phyloP scores from a whole-genome alignment of 1,284 basidiomycete genomes.

The Rhodotorula sp. region DNA sequence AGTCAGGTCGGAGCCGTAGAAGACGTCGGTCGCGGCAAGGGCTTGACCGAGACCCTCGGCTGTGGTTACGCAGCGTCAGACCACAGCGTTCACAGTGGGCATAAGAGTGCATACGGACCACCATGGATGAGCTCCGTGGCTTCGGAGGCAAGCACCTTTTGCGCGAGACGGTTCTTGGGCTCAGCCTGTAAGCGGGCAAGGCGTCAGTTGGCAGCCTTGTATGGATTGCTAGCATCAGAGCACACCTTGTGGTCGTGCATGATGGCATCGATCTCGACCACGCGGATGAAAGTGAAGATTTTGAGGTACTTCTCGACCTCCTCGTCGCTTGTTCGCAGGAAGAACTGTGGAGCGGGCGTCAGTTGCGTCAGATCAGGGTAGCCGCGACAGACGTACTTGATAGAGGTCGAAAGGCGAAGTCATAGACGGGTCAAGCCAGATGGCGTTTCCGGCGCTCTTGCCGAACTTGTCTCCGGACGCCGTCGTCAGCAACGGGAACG shows the following conservation, averaged over 20 bases:
- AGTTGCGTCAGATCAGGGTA: background rate
- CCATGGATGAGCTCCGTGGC: constrained; percentile 85
- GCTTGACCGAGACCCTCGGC: constrained; percentile 59
- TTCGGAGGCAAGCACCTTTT: constrained; percentile 78
- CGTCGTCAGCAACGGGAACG: constrained; percentile 90
- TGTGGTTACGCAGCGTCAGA: constrained; percentile 38
- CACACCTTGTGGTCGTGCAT: constrained; percentile 64
- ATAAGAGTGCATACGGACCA: constrained; percentile 55
- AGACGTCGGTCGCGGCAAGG: constrained; percentile 61
- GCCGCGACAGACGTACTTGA: constrained; percentile 62
- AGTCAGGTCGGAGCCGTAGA: constrained; percentile 61
- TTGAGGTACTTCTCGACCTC: constrained; percentile 80
- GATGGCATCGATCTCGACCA: constrained; percentile 62
- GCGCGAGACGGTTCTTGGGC: constrained; percentile 68
- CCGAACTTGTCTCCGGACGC: constrained; percentile 92
- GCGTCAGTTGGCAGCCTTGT: no score
- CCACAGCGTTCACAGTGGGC: rapidly evolving
- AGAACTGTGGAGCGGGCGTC: constrained; percentile 65
- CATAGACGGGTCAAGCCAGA: constrained; percentile 76
- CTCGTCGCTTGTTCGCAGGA: constrained; percentile 75
- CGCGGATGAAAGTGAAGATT: constrained; percentile 77
- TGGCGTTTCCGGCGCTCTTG: constrained; percentile 92
- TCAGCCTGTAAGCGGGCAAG: constrained; percentile 23
- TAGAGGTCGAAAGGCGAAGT: constrained; percentile 89
- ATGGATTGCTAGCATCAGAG: background rate